Evolutionary conservation across 2,329 filamentous ascomycete species (phyloP).

Genomic region (Fusarium sp.): DNA sequence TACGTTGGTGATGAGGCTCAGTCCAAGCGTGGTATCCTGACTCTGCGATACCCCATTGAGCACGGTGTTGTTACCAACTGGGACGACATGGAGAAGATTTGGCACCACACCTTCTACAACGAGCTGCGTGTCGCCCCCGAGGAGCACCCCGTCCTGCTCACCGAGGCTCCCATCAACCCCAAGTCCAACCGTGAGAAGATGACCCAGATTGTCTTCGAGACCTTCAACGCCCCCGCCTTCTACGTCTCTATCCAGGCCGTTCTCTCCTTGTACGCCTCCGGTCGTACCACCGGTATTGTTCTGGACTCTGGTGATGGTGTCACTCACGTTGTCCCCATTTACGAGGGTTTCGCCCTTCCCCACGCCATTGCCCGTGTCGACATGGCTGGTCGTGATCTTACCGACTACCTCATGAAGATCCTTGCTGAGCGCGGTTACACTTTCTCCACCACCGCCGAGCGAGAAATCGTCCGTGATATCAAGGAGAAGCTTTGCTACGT

Average conservation of each 20-base stretch:
- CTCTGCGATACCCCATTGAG: conserved; percentile 99
- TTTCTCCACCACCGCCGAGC: conserved; percentile 99
- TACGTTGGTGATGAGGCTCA: conserved; percentile 99
- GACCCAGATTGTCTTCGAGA: conserved; percentile 99
- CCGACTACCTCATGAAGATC: conserved; percentile 99
- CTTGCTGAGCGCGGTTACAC: conserved; percentile 99
- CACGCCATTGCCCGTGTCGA: conserved; percentile 99
- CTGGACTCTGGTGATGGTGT: conserved; percentile 99
- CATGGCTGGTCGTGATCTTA: conserved; percentile 99
- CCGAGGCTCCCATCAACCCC: conserved; percentile 99
- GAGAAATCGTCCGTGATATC: conserved; percentile 99
- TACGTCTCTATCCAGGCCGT: conserved; percentile 99
- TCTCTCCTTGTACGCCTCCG: conserved; percentile 98
- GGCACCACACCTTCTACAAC: conserved; percentile 99
- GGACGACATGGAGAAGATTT: conserved; percentile 99
- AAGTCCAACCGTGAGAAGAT: conserved; percentile 99
- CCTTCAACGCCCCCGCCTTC: conserved; percentile 99
- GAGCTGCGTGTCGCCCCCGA: conserved; percentile 99
- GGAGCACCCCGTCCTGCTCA: conserved; percentile 99
- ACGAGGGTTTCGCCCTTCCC: conserved; percentile 99
- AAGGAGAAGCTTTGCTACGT: conserved; percentile 99
- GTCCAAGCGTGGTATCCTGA: conserved; percentile 99
- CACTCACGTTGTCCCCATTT: conserved; percentile 99
- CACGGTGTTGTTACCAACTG: conserved; percentile 99
- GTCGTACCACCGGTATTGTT: conserved; percentile 99